phyloP scores from a whole-genome alignment of 73 alveolate genomes.

The Paraurostyla sp. region DNA sequence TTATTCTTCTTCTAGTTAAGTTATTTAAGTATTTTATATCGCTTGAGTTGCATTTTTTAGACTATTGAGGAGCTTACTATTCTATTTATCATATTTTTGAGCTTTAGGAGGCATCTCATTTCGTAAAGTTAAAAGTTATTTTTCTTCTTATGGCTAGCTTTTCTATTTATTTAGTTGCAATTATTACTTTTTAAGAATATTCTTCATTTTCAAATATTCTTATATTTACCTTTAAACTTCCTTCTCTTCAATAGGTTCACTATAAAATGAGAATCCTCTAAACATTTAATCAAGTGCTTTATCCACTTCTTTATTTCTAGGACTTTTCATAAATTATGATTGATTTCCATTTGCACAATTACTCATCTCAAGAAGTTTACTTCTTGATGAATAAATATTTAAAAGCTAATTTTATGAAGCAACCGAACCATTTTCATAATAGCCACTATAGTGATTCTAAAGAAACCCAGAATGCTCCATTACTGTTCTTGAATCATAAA shows the following conservation, averaged over 20 bases:
- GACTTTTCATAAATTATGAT: constrained; percentile 11
- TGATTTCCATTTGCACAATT: too few species aligned
- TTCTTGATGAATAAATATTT: constrained; percentile 19
- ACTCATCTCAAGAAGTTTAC: constrained; percentile 2
- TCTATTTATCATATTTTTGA: not conserved
- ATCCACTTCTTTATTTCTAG: constrained; percentile 24
- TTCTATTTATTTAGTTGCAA: not conserved
- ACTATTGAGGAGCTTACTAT: not conserved
- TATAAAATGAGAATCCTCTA: constrained; percentile 67
- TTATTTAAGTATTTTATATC: not conserved
- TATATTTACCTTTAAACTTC: constrained; percentile 56
- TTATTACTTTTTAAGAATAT: constrained; percentile 9
- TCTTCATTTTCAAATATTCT: constrained; percentile 44
- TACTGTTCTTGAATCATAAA: constrained; percentile 21
- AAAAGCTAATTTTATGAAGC: not conserved
- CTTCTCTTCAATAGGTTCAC: constrained; percentile 55
- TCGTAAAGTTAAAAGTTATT: not conserved
- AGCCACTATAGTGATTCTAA: not conserved
- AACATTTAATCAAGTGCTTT: constrained; percentile 45
- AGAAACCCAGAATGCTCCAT: constrained; percentile 14
- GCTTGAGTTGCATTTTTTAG: not conserved
- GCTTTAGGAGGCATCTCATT: constrained; percentile 15
- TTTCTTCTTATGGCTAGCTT: not conserved
- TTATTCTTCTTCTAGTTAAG: not conserved
- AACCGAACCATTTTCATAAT: not conserved